These are phyloP conservation scores for Coemansia sp. DNA, from an alignment of 192 early-diverging fungal genomes.

Conservation along the genomic window DNA sequence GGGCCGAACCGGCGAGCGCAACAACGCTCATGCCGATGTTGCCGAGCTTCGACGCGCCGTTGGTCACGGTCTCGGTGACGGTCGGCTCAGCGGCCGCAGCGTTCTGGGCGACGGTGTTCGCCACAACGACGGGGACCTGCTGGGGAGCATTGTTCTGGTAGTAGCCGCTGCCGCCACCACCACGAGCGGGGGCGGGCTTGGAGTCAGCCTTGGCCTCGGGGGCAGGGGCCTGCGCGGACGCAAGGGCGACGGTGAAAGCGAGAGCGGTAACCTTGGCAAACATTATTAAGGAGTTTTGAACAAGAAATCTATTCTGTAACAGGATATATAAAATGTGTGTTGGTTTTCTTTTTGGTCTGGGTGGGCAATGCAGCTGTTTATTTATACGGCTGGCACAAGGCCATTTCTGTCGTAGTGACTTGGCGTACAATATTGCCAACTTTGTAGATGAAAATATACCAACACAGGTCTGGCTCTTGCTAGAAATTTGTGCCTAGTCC, in stretches of 20 bases:
- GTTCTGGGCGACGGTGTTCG: constrained; percentile 35
- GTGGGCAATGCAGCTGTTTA: not conserved
- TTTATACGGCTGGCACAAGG: not conserved
- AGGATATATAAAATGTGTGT: not conserved
- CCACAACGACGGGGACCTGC: constrained; percentile 18
- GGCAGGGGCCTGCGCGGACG: constrained; percentile 13
- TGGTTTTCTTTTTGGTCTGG: not conserved
- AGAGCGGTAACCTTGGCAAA: constrained; percentile 34
- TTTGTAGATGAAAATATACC: too few species aligned
- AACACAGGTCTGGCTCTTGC: too few species aligned
- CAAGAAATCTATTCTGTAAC: not conserved
- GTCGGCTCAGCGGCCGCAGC: constrained; percentile 27
- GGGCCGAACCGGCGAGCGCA: constrained; percentile 34
- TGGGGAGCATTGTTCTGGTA: constrained; percentile 1
- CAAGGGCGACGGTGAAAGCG: constrained; percentile 28
- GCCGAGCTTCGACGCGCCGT: constrained; percentile 22
- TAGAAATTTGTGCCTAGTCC: too few species aligned
- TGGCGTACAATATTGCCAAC: too few species aligned
- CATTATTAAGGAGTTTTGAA: constrained; percentile 16
- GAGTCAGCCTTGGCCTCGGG: too few species aligned
- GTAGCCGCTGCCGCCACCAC: too few species aligned
- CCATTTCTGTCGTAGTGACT: too few species aligned
- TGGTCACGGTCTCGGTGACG: constrained; percentile 31
- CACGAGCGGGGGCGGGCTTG: not conserved
- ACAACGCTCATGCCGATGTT: constrained; percentile 29